Evolutionary conservation across 2,329 filamentous ascomycete genomes (phyloP).

Genomic region (Fusarium vanettenii): DNA sequence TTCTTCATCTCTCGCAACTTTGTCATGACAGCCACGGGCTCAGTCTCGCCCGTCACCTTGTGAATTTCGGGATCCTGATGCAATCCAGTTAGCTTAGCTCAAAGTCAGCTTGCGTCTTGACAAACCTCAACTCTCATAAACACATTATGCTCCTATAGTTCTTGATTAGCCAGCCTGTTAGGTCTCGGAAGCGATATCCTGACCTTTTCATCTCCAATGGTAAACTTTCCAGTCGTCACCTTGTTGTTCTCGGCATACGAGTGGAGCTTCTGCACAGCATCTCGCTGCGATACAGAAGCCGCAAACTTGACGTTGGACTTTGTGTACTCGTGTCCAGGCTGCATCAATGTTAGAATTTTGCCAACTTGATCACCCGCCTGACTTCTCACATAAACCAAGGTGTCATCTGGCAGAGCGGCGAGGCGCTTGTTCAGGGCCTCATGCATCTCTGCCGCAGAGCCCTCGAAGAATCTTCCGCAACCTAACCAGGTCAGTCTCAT

Average conservation of each 20-base stretch:
- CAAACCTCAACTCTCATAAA: slow-evolving; percentile 90
- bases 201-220: slow-evolving; percentile 97
- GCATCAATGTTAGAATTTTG: slow-evolving; percentile 13
- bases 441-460: slow-evolving; percentile 90
- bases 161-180: slow-evolving; percentile 2
- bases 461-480: slow-evolving; percentile 97
- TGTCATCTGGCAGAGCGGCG: slow-evolving; percentile 85
- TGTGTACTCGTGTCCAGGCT: slow-evolving; percentile 99
- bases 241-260: slow-evolving; percentile 82
- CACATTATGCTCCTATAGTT: slow-evolving; percentile 84
- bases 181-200: slow-evolving; percentile 3
- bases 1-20: slow-evolving; percentile 94
- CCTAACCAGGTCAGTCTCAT: slow-evolving; percentile 60
- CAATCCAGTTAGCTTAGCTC: neutral
- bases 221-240: slow-evolving; percentile 95
- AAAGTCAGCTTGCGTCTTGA: slow-evolving; percentile 17
- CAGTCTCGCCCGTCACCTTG: slow-evolving; percentile 82
- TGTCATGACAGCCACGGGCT: slow-evolving; percentile 86
- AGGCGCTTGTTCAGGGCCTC: slow-evolving; percentile 89
- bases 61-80: slow-evolving; percentile 83
- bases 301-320: slow-evolving; percentile 94
- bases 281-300: slow-evolving; percentile 78
- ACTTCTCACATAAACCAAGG: slow-evolving; percentile 82
- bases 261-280: slow-evolving; percentile 80
- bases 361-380: neutral